A percentile compares a stretch with the other conserved stretches of the same genome.
Conservation (phyloP, 2,329 filamentous ascomycete species). For the Sphaerostilbella broomeana region DNA sequence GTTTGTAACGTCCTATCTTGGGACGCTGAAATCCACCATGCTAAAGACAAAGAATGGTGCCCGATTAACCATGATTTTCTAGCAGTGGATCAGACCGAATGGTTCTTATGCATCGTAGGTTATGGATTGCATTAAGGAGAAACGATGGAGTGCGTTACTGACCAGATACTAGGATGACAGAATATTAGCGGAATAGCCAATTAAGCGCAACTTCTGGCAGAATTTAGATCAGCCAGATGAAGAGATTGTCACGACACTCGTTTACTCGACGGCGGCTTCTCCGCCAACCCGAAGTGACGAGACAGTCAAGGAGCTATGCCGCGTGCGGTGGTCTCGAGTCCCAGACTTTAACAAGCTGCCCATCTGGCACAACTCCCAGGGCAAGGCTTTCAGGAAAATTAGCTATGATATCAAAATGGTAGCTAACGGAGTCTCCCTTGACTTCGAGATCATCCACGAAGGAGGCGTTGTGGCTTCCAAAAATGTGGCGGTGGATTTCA, state of each 20-base stretch:
- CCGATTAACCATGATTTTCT: neutral
- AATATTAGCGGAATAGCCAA: neutral
- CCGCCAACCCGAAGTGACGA: conserved; percentile 10
- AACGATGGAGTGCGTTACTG: neutral
- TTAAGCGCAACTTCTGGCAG: conserved; percentile 12
- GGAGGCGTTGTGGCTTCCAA: conserved; percentile 8
- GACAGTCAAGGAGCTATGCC: conserved; percentile 13
- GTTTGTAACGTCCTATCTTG: neutral
- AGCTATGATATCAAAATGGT: conserved; percentile 13
- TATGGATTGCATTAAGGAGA: neutral
- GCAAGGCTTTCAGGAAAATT: neutral
- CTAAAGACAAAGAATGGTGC: conserved; percentile 15
- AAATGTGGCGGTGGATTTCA: conserved; percentile 13
- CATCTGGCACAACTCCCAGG: conserved; percentile 8
- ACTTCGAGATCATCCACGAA: conserved; percentile 13
- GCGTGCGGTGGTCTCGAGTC: conserved; percentile 13
- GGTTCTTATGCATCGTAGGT: conserved; percentile 23
- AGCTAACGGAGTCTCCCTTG: conserved; percentile 12
- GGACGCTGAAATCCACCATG: neutral
- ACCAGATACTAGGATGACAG: conserved; percentile 5
- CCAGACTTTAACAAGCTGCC: conserved; percentile 10
- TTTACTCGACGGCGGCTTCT: conserved; percentile 1
- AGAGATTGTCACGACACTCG: conserved; percentile 9
- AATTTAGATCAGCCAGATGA: conserved; percentile 7
- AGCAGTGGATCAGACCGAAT: conserved; percentile 19